phyloP scores from a whole-genome alignment of 2,329 filamentous ascomycete genomes.

The Phaeosphaeriaceae sp. region DNA sequence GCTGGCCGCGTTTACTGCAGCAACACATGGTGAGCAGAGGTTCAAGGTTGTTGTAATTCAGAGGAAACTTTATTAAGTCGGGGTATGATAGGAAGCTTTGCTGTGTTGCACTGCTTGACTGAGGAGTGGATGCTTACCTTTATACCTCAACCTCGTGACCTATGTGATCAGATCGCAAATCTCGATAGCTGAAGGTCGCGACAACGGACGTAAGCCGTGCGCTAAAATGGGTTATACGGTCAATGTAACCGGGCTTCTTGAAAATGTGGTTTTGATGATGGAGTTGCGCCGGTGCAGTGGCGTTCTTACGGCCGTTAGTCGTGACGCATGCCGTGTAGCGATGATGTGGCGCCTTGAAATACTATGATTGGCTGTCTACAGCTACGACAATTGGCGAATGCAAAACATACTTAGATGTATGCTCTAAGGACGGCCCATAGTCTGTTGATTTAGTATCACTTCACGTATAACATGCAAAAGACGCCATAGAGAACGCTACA shows the following conservation, averaged over 20 bases:
- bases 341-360: neutral
- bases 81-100: too few relatives aligned
- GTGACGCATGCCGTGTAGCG: slow-evolving; percentile 11
- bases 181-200: neutral
- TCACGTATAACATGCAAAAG: too few relatives aligned
- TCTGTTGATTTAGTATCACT: too few relatives aligned
- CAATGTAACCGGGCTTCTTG: neutral
- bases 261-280: neutral
- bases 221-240: neutral
- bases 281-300: neutral
- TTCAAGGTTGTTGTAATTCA: neutral
- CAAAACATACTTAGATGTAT: too few relatives aligned
- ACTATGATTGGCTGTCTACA: slow-evolving; percentile 11
- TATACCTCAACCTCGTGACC: neutral
- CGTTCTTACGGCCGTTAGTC: slow-evolving; percentile 15
- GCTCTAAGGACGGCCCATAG: too few relatives aligned
- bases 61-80: neutral
- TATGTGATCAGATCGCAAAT: neutral
- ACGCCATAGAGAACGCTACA: too few relatives aligned
- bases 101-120: neutral
- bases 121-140: slow-evolving; percentile 3
- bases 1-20: slow-evolving; percentile 11
- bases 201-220: neutral
- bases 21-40: slow-evolving; percentile 12
- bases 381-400: too few relatives aligned